Conservation (phyloP, 83 land plant species). For the Picea abies region DNA sequence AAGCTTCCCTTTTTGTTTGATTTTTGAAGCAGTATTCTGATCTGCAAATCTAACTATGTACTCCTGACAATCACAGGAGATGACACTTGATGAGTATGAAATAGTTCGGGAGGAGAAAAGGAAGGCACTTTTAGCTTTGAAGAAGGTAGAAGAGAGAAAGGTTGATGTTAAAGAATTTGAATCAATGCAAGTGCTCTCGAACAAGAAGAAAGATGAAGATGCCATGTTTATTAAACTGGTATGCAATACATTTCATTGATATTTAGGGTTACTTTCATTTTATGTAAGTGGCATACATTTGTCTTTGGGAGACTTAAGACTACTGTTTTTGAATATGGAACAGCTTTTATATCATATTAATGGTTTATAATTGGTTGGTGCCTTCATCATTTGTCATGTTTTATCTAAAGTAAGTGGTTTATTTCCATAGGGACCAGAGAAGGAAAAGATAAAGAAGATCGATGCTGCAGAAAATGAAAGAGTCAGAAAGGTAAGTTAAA, state of each 20-base stretch:
- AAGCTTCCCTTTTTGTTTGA: neutral
- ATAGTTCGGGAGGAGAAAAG: constrained; percentile 25
- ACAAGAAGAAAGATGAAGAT: constrained; percentile 14
- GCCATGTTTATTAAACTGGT: constrained; percentile 32
- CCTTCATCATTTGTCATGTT: neutral
- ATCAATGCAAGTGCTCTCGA: too few relatives aligned
- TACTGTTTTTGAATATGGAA: neutral
- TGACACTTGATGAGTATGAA: constrained; percentile 45
- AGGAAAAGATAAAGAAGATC: constrained; percentile 41
- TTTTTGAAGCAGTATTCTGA: neutral
- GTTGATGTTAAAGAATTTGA: too few relatives aligned
- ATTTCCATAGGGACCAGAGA: constrained; percentile 48
- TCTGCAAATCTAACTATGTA: neutral
- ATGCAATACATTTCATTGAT: neutral
- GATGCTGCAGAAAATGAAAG: constrained; percentile 62
- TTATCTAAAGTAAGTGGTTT: too few relatives aligned
- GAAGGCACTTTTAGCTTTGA: constrained; percentile 19
- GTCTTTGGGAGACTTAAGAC: too few relatives aligned
- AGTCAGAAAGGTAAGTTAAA: constrained; percentile 44
- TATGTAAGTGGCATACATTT: neutral
- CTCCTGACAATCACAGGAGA: constrained; percentile 23
- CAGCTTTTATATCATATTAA: neutral
- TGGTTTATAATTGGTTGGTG: neutral
- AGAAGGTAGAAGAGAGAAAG: constrained; percentile 17
- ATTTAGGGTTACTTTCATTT: neutral